These are phyloP conservation scores for Neopestalotiopsis sp. DNA, from an alignment of 2,329 filamentous ascomycete genomes.

Conservation along the genomic window DNA sequence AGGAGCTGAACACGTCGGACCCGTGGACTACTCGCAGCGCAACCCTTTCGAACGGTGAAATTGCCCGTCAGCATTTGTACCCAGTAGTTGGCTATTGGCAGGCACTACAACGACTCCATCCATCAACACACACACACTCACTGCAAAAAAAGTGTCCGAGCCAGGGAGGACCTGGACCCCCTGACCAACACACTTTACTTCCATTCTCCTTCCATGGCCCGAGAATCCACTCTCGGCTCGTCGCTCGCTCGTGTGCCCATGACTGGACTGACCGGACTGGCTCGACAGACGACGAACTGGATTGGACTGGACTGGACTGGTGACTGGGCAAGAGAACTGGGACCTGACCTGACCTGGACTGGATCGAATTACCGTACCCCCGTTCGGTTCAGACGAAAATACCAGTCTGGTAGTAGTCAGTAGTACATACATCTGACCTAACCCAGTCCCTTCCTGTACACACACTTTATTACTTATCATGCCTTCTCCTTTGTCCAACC, in stretches of 20 bases:
- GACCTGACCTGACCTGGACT: no score
- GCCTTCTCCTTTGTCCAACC: conserved; percentile 20
- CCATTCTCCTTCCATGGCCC: not conserved
- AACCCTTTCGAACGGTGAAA: not conserved
- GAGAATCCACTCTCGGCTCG: conserved; percentile 8
- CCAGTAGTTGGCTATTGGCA: not conserved
- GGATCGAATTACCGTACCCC: no score
- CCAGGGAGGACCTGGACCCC: not conserved
- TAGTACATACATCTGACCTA: conserved; percentile 3
- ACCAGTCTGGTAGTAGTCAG: not conserved
- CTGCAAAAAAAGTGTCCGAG: not conserved
- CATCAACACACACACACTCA: not conserved
- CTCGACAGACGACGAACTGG: not conserved
- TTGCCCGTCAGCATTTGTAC: not conserved
- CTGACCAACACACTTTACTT: not conserved
- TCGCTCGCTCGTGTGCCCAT: conserved; percentile 5
- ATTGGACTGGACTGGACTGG: not conserved
- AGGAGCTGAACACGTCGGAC: not conserved
- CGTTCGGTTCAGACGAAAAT: not conserved
- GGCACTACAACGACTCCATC: not conserved
- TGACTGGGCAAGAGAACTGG: not conserved
- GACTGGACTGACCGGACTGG: not conserved
- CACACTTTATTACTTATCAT: conserved; percentile 13
- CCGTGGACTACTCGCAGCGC: not conserved
- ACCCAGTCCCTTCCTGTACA: not conserved